Evolutionary conservation across 23 red algal species (phyloP), one percentile per base, ranked within the genome.

Genomic region (Agarophyton chilense): DNA sequence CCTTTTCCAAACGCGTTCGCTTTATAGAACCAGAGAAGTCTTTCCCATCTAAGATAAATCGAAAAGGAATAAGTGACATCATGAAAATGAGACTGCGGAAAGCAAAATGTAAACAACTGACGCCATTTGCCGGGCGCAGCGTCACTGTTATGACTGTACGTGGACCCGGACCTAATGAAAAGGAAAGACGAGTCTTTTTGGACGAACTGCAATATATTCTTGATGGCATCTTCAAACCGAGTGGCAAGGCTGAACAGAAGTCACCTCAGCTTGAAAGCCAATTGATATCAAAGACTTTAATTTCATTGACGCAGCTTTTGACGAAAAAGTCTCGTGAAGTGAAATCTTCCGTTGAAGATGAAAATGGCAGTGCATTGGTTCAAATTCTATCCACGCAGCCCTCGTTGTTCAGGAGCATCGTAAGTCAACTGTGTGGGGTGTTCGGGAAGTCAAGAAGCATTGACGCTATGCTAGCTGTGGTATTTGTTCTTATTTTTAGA

Each of bases 151-250:
- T 58, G 50, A 58, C 54, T 0, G 25, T 40, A 16, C 32, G 35
- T 80, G 77, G 40, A 58, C 22, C 77, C 2, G 77, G 21, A 60
- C 50, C 51, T 10, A 58, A 80, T 89, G 71, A 78, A 78, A 89
- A 79, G 43, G 55, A 52, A 43, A 44, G 52, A 21, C 85, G 71
- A 33, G 31, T 89, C 10, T 45, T 67, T 39, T 24, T 89, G n/a
- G 85, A 89, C 58, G 85, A 89, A 45, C 70, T 89, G 58, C 85
- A 89, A 44, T 89, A 89, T 65, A 26, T 89, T 68, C 70, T 89
- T 60, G 85, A 89, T 79, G 85, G 85, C 22, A 70, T 89, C 21
- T 89, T 89, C 71, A 89, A 89, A 54, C 50, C 51, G 40, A 80
- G 77, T 14, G 52, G 67, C 18, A 44, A 47, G 10, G 25, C 35